phyloP scores from a whole-genome alignment of 176 grass and related monocot species.

The Zoysia pacifica region DNA sequence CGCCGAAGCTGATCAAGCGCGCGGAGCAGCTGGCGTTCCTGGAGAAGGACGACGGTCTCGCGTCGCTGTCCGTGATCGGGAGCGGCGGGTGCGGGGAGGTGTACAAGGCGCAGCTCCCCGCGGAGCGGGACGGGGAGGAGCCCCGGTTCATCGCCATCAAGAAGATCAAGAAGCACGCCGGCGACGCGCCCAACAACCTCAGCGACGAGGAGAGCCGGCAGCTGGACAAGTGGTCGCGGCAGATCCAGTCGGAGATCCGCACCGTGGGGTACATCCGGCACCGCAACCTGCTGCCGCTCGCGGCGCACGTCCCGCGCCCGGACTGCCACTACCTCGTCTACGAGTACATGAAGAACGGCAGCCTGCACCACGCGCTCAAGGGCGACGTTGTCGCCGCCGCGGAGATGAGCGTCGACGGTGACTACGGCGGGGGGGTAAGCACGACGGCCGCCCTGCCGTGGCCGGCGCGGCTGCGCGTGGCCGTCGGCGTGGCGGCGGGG shows the following conservation, averaged over 20 bases:
- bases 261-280: slow-evolving; percentile 79
- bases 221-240: slow-evolving; percentile 65
- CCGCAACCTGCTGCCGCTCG: slow-evolving; percentile 73
- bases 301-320: slow-evolving; percentile 64
- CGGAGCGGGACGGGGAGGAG: slow-evolving; percentile 15
- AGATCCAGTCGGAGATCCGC: slow-evolving; percentile 86
- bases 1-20: slow-evolving; percentile 61
- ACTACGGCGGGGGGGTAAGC: neutral
- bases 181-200: slow-evolving; percentile 33
- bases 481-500: slow-evolving; percentile 68
- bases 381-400: neutral
- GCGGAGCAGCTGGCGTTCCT: slow-evolving; percentile 70
- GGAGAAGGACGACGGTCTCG: slow-evolving; percentile 63
- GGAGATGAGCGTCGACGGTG: neutral
- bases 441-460: slow-evolving; percentile 34
- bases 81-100: slow-evolving; percentile 89
- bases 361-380: slow-evolving; percentile 57
- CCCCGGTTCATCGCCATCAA: slow-evolving; percentile 61
- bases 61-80: slow-evolving; percentile 61
- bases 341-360: slow-evolving; percentile 91
- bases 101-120: slow-evolving; percentile 59
- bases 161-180: slow-evolving; percentile 47
- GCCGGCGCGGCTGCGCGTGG: slow-evolving; percentile 57
- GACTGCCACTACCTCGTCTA: slow-evolving; percentile 89
- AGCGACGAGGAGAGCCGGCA: slow-evolving; percentile 60